Conservation (phyloP, 202 grass and related monocot genomes). For the Dendrocalamus latiflorus region DNA sequence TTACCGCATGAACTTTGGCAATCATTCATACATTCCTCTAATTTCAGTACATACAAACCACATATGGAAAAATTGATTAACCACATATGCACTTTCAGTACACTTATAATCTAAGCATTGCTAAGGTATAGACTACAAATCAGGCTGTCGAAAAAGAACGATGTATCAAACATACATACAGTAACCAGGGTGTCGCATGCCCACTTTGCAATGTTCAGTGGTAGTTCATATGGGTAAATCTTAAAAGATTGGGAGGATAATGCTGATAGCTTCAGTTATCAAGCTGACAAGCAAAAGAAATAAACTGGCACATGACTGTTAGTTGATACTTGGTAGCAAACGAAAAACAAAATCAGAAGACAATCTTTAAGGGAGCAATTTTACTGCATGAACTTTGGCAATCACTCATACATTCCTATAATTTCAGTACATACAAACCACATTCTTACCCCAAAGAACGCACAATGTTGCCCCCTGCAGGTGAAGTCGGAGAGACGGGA, state of each 20-base stretch:
- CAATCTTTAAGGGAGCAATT: background rate
- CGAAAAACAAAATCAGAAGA: background rate
- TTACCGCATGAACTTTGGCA: too few species aligned
- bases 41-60: too few species aligned
- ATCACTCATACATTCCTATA: too few species aligned
- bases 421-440: too few species aligned
- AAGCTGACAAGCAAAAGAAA: background rate
- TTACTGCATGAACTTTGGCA: background rate
- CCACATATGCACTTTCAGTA: too few species aligned
- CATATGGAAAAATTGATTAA: too few species aligned
- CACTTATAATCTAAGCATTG: background rate
- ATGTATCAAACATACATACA: background rate
- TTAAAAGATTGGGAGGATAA: background rate
- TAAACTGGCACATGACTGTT: slow-evolving; percentile 48
- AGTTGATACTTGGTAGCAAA: slow-evolving; percentile 37
- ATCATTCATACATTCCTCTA: too few species aligned
- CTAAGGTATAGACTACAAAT: background rate
- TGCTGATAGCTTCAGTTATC: background rate
- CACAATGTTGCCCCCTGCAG: too few species aligned
- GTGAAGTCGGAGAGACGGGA: too few species aligned
- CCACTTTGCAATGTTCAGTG: background rate
- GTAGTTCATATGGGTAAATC: background rate
- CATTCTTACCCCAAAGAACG: too few species aligned
- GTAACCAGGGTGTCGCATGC: background rate
- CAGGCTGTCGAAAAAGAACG: background rate